These are phyloP conservation scores for Xylariaceae sp. DNA, from an alignment of 2,329 filamentous ascomycete genomes.

Conservation along the genomic window DNA sequence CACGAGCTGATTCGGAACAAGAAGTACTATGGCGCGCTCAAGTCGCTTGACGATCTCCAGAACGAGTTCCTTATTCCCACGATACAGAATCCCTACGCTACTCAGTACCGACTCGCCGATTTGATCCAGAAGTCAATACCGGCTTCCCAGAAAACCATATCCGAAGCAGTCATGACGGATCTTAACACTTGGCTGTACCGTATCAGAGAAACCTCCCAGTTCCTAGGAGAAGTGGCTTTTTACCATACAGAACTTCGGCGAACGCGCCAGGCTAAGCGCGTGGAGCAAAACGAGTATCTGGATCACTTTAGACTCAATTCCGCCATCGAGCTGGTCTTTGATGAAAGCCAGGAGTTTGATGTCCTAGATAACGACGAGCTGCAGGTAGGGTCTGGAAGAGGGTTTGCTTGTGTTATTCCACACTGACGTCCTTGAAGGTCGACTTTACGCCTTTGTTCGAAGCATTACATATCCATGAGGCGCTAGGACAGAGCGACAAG, in stretches of 20 bases:
- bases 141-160: conserved; percentile 84
- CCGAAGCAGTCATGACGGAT: conserved; percentile 94
- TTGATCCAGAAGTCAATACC: conserved; percentile 96
- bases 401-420: background rate
- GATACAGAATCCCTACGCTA: conserved; percentile 77
- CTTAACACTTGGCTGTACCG: conserved; percentile 94
- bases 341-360: conserved; percentile 93
- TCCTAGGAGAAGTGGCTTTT: conserved; percentile 91
- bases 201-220: conserved; percentile 93
- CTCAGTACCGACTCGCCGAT: conserved; percentile 89
- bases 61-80: conserved; percentile 80
- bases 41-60: conserved; percentile 90
- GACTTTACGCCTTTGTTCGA: conserved; percentile 94
- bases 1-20: conserved; percentile 89
- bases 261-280: conserved; percentile 74
- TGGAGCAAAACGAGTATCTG: conserved; percentile 69
- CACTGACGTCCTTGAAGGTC: conserved; percentile 40
- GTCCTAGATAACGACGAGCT: conserved; percentile 92
- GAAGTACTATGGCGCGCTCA: conserved; percentile 90
- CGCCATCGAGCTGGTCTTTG: conserved; percentile 88
- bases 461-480: conserved; percentile 92
- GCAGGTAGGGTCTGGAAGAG: conserved; percentile 37
- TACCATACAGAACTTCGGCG: conserved; percentile 90
- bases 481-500: conserved; percentile 83
- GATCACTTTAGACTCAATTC: conserved; percentile 89